These are phyloP conservation scores for Croton laevigatus DNA, from an alignment of 441 rosid species.

Conservation along the genomic window DNA sequence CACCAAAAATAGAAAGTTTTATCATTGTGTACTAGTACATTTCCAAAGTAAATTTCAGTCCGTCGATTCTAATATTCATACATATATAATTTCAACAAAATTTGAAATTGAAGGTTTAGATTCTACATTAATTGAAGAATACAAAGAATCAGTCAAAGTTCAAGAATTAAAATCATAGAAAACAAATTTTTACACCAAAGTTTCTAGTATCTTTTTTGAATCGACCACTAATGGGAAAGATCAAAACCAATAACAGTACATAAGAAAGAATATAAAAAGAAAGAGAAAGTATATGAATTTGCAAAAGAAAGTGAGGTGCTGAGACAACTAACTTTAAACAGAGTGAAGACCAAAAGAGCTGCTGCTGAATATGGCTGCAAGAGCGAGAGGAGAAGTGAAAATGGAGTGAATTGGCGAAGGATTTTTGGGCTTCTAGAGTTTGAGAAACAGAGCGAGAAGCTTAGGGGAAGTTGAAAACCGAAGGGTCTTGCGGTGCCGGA, in stretches of 20 bases:
- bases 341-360: neutral
- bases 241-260: neutral
- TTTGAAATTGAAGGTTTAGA: no score
- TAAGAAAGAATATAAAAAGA: neutral
- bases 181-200: no score
- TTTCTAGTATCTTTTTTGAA: neutral
- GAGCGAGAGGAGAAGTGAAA: neutral
- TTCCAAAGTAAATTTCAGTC: neutral
- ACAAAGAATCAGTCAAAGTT: neutral
- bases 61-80: neutral
- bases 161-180: slow-evolving; percentile 2
- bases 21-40: neutral
- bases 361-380: neutral
- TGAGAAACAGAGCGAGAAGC: neutral
- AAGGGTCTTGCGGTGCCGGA: neutral
- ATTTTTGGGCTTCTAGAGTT: neutral
- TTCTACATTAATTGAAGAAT: neutral
- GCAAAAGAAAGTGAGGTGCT: neutral
- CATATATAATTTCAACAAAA: neutral
- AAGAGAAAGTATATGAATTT: neutral
- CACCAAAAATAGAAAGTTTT: neutral
- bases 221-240: neutral
- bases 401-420: neutral
- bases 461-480: neutral
- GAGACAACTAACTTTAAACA: slow-evolving; percentile 7